Conservation (phyloP, 2,329 filamentous ascomycete species). For the Penicillium sp. region DNA sequence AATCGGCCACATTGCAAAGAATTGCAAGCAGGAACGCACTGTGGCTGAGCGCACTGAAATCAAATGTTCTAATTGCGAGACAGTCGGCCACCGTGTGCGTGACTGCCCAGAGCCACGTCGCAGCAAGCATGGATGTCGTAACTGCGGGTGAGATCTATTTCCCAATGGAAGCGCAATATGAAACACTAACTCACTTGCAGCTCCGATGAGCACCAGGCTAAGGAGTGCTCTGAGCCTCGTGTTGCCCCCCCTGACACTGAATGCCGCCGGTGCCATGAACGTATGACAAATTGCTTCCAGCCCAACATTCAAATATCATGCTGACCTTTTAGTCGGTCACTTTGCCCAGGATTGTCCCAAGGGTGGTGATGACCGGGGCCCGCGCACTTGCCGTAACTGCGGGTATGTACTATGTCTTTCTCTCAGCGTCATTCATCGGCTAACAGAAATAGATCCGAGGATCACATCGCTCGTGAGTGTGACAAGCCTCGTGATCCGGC, state of each 20-base stretch:
- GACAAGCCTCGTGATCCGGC: conserved; percentile 42
- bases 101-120: conserved; percentile 45
- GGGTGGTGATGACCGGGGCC: conserved; percentile 21
- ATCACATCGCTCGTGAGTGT: conserved; percentile 46
- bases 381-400: conserved; percentile 47
- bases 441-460: conserved; percentile 37
- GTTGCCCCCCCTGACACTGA: conserved; percentile 46
- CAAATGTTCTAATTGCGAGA: conserved; percentile 52
- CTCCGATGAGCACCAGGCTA: conserved; percentile 46
- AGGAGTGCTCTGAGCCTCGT: conserved; percentile 50
- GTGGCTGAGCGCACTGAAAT: conserved; percentile 44
- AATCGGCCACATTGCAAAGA: conserved; percentile 48
- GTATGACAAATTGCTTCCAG: conserved; percentile 20
- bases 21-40: conserved; percentile 50
- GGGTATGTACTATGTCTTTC: conserved; percentile 31
- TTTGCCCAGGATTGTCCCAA: conserved; percentile 50
- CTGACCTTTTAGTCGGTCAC: conserved; percentile 39
- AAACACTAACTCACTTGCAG: conserved; percentile 28
- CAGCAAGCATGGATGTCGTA: conserved; percentile 49
- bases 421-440: not conserved
- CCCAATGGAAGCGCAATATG: not conserved
- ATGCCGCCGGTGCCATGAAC: conserved; percentile 45
- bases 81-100: conserved; percentile 50
- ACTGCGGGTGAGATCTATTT: conserved; percentile 48
- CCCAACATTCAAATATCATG: not conserved